phyloP scores from a whole-genome alignment of 1,284 basidiomycete species.

The Puccinia horiana region DNA sequence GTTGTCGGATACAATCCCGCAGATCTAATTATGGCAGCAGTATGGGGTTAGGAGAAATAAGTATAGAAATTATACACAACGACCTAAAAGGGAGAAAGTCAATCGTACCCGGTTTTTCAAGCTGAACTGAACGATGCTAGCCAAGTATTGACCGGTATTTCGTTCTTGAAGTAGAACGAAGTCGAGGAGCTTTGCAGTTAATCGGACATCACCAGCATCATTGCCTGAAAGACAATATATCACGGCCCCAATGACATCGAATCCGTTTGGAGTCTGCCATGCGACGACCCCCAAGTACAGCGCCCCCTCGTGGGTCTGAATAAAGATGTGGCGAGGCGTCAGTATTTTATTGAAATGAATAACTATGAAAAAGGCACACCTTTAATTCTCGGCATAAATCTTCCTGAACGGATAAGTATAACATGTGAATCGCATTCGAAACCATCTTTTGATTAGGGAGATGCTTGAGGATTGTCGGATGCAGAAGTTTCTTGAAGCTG shows the following conservation, averaged over 20 bases:
- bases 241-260: neutral
- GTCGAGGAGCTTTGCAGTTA: neutral
- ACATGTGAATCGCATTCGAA: neutral
- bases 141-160: neutral
- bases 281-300: neutral
- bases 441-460: neutral
- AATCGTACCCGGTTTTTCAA: neutral
- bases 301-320: neutral
- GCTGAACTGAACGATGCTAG: neutral
- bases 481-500: neutral
- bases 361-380: neutral
- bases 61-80: neutral
- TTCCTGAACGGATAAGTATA: neutral
- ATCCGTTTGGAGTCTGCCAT: neutral
- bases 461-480: neutral
- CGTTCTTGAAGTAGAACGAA: neutral
- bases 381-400: neutral
- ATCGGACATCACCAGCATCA: neutral
- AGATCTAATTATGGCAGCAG: too few relatives aligned
- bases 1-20: neutral
- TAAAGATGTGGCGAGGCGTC: too few relatives aligned
- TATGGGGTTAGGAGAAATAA: neutral
- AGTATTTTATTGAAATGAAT: neutral
- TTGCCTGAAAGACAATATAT: neutral
- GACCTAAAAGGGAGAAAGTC: neutral